Evolutionary conservation across 2,329 filamentous ascomycete species (phyloP).

Genomic region (Phyllosticta capitalensis): DNA sequence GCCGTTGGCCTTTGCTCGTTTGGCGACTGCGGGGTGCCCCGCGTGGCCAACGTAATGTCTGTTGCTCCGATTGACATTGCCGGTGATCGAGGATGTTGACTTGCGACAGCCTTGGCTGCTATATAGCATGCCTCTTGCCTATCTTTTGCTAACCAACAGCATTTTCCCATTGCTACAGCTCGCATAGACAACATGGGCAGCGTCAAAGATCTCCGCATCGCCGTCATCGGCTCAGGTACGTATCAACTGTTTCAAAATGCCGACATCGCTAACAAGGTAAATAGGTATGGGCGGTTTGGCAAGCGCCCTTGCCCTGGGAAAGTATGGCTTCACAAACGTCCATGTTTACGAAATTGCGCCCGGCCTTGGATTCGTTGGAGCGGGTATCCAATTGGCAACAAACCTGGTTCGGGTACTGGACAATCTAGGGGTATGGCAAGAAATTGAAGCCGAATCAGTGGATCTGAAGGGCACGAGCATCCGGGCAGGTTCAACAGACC

Average conservation of each 20-base stretch:
- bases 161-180: not conserved
- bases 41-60: not conserved
- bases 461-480: slow-evolving; percentile 64
- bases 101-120: not conserved
- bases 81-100: not conserved
- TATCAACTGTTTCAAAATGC: not conserved
- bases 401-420: slow-evolving; percentile 74
- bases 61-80: not conserved
- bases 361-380: slow-evolving; percentile 70
- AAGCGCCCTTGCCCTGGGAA: slow-evolving; percentile 61
- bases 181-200: not conserved
- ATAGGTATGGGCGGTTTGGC: slow-evolving; percentile 71
- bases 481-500: slow-evolving; percentile 57
- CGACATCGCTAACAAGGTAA: not conserved
- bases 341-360: slow-evolving; percentile 65
- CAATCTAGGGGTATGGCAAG: slow-evolving; percentile 60
- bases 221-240: slow-evolving; percentile 9
- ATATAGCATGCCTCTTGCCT: not conserved
- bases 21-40: not conserved
- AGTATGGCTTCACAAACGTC: slow-evolving; percentile 65
- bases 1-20: not conserved
- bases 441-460: slow-evolving; percentile 62
- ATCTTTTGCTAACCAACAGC: not conserved
- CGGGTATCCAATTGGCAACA: slow-evolving; percentile 74
- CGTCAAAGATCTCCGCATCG: slow-evolving; percentile 5